Evolutionary conservation across 441 rosid species (phyloP), one percentile per base, ranked within the genome.

Genomic region (Adansonia madagascariensis): DNA sequence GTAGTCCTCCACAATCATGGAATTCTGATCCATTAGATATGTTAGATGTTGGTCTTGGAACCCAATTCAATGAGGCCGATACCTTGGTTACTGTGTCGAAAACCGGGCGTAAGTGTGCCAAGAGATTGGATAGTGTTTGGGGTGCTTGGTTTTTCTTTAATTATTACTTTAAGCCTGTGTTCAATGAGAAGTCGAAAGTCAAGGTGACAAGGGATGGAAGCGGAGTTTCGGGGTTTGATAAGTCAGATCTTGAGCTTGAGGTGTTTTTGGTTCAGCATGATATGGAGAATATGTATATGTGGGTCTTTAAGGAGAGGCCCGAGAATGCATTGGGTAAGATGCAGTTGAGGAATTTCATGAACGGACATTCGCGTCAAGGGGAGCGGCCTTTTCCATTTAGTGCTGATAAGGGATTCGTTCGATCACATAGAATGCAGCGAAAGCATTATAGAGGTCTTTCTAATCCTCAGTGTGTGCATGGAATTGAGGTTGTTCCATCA

Each of bases 211-310:
- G 88, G 52, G 94, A 88, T 55, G 83, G 85, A 41, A 88, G 85
- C 65, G 94, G 92, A 43, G 73, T 86, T 44, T 80, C 91, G 0
- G 94, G 91, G 3, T 88, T 89, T 47, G 94, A 91, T 69, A 91
- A 91, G 77, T 62, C 88, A 0, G 94, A 91, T 81, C 75, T 91
- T 63, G 84, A 88, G 82, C 89, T 88, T 0, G 91, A 91, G 53
- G 89, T 87, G 74, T 91, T 91, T 73, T 65, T 91, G 49, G 94
- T 91, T 63, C 94, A 89, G 78, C 92, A 91, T 1, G 94, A 91
- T 79, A 89, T 91, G 94, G 94, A 91, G 85, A 91, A 91, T 63
- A 88, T 91, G 86, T 91, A 91, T 79, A 91, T 91, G 94, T 89
- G 94, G 92, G 90, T 86, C 64, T 90, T 90, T 35, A 89, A 87